A percentile compares a stretch with the other conserved stretches of the same genome.
Evolutionary conservation across 768 basidiomycete species (phyloP).

Genomic region (Pilatotrama ljubarskyi): DNA sequence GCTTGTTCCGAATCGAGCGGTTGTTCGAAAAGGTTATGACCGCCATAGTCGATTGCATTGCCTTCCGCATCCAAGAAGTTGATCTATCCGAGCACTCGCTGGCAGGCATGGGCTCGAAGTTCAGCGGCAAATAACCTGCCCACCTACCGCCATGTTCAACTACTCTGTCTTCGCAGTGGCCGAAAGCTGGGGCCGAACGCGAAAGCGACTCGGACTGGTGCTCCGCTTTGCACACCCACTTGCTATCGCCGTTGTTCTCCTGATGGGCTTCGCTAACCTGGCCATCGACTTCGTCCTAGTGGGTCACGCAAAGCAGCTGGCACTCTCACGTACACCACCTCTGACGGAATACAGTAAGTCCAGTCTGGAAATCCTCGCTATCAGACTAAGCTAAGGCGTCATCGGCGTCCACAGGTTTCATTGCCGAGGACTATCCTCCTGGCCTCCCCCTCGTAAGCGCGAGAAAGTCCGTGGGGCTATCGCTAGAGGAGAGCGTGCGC

Average conservation of each 20-base stretch:
- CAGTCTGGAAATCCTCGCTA: background rate
- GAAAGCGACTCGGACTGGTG: too few species aligned
- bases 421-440: constrained; percentile 20
- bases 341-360: background rate
- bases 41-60: too few species aligned
- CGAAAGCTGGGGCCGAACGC: too few species aligned
- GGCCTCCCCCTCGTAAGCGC: constrained; percentile 17
- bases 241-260: background rate
- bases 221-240: too few species aligned
- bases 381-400: background rate
- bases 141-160: too few species aligned
- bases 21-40: too few species aligned
- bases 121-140: too few species aligned
- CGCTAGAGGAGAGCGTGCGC: constrained; percentile 35
- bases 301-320: background rate
- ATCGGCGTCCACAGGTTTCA: background rate
- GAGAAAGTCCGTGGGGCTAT: constrained; percentile 9
- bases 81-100: too few species aligned
- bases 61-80: too few species aligned
- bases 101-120: too few species aligned
- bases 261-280: background rate
- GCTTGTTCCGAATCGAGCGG: too few species aligned
- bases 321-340: background rate
- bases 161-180: too few species aligned
- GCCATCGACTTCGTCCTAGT: background rate